Percentiles rank a stretch among this genome's conserved stretches.
These are phyloP conservation scores for Aspergillus nidulans DNA, from an alignment of 495 filamentous ascomycete species.

Conservation along the genomic window DNA sequence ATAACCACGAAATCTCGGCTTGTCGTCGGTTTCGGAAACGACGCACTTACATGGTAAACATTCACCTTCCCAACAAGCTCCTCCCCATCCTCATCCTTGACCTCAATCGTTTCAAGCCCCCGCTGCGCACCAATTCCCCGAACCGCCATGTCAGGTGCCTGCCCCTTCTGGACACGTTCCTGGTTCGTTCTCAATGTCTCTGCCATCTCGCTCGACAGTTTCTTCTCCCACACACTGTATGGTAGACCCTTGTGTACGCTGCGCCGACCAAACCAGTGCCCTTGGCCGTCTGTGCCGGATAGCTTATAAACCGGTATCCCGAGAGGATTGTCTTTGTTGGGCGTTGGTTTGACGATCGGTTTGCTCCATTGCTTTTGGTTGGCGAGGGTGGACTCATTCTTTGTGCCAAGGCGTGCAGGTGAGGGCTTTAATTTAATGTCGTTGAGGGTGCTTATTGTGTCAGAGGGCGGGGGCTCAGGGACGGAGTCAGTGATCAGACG, in stretches of 20 bases:
- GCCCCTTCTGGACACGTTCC: slow-evolving; percentile 47
- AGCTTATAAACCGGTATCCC: slow-evolving; percentile 78
- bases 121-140: slow-evolving; percentile 80
- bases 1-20: slow-evolving; percentile 83
- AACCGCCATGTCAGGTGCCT: slow-evolving; percentile 51
- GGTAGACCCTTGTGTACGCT: slow-evolving; percentile 74
- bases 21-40: slow-evolving; percentile 85
- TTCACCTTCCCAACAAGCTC: slow-evolving; percentile 26
- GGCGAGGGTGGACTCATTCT: slow-evolving; percentile 41
- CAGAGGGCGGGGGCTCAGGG: slow-evolving; percentile 43
- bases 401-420: slow-evolving; percentile 44
- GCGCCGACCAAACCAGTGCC: slow-evolving; percentile 83
- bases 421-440: not conserved
- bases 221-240: slow-evolving; percentile 61
- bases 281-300: slow-evolving; percentile 70
- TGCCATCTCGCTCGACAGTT: slow-evolving; percentile 43
- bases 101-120: slow-evolving; percentile 55
- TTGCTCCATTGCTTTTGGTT: slow-evolving; percentile 83
- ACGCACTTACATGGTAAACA: slow-evolving; percentile 81
- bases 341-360: slow-evolving; percentile 61
- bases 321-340: slow-evolving; percentile 66
- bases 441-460: slow-evolving; percentile 7
- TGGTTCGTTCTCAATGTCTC: slow-evolving; percentile 55
- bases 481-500: slow-evolving; percentile 74
- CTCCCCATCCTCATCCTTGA: slow-evolving; percentile 43